Percentiles rank a stretch among this genome's conserved stretches.
Evolutionary conservation across 768 basidiomycete species (phyloP).

Genomic region (Tricholoma hemisulphureum): DNA sequence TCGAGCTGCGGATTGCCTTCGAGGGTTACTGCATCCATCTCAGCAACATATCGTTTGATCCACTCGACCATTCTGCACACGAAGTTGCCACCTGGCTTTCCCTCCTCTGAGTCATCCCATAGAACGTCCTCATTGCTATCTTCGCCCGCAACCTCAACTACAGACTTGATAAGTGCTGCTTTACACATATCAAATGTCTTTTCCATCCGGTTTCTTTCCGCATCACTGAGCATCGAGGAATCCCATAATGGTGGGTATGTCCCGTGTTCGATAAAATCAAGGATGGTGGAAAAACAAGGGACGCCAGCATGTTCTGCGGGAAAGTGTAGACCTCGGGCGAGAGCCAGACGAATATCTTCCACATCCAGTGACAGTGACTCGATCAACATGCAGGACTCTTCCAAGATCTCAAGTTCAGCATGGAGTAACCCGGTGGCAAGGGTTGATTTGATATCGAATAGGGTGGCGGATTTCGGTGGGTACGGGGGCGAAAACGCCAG

Average conservation of each 20-base stretch:
- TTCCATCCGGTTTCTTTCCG: conserved; percentile 57
- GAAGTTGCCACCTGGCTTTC: conserved; percentile 65
- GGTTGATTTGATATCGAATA: conserved; percentile 39
- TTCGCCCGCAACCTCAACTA: conserved; percentile 84
- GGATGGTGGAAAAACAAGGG: conserved; percentile 59
- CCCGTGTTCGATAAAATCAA: conserved; percentile 75
- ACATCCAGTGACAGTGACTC: conserved; percentile 79
- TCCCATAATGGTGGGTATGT: conserved; percentile 68
- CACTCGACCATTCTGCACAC: conserved; percentile 73
- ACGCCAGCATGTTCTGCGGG: conserved; percentile 55
- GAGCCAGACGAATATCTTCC: conserved; percentile 68
- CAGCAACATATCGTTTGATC: conserved; percentile 59
- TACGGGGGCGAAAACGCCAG: conserved; percentile 60
- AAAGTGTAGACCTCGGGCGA: conserved; percentile 65
- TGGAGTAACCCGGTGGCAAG: conserved; percentile 49
- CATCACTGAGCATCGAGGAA: conserved; percentile 41
- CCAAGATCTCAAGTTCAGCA: conserved; percentile 69
- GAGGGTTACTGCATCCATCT: conserved; percentile 29
- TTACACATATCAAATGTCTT: conserved; percentile 81
- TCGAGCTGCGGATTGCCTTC: background rate
- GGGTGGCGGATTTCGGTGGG: conserved; percentile 32
- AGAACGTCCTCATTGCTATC: conserved; percentile 73
- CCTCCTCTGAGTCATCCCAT: conserved; percentile 64
- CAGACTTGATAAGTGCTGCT: conserved; percentile 78
- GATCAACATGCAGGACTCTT: conserved; percentile 71